Evolutionary conservation across 2,329 filamentous ascomycete species (phyloP), one percentile per base, ranked within the genome.

Genomic region (Pochonia chlamydosporia): DNA sequence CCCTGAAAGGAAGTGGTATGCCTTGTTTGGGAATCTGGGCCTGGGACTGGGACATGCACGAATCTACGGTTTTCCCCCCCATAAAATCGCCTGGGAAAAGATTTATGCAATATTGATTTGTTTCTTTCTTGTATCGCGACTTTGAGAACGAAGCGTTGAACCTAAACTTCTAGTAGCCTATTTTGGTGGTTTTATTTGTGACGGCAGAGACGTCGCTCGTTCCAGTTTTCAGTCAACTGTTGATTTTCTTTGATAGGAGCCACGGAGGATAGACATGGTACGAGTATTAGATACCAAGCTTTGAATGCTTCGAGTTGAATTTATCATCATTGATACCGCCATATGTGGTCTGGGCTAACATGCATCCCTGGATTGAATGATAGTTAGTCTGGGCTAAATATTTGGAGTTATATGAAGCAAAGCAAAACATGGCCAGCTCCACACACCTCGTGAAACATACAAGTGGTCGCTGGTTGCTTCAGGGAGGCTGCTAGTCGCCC

Each of bases 271-370:
- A 40, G 33, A 45, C 35, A 30, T 36, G 25, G 20, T 25, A 40
- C 35, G n/a, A 45, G 33, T 45, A 39, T 26, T 39, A 45, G 43
- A 45, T 45, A 40, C 24, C 33, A 40, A 39, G 43, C 35, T 35
- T 6, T 16, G 35, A 31, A 45, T 40, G 18, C 9, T 14, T 20
- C 24, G 36, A 36, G 36, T 20, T 39, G 33, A 20, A 36, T 20
- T 36, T 8, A 10, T 7, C 16, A 10, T 16, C 6, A 36, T 36
- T 7, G n/a, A n/a, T 36, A 36, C 14, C 33, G 16, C 26, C 7
- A 28, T 7, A 7, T 28, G 7, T 28, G 26, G 7, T 28, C 26
- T 28, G 26, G 7, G 7, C 26, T 7, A 13, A 28, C n/a, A n/a
- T n/a, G n/a, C n/a, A n/a, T n/a, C n/a, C n/a, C n/a, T n/a, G n/a